Conservation (phyloP, 108 stramenopile species). For the Asterionellopsis glacialis region DNA sequence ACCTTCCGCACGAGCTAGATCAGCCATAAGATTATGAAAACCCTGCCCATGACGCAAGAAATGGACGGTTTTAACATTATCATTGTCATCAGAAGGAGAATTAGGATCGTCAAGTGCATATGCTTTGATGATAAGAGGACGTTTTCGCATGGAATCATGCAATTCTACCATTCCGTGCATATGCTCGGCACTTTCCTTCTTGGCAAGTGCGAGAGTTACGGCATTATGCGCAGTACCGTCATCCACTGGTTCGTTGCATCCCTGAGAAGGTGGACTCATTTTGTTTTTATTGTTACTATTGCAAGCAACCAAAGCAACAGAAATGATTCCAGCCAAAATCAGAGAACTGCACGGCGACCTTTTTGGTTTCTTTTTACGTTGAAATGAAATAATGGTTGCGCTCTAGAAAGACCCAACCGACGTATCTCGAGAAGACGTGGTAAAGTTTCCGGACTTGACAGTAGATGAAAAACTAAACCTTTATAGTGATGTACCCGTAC, state of each 20-base stretch:
- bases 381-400: too few relatives aligned
- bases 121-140: slow-evolving; percentile 30
- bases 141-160: slow-evolving; percentile 10
- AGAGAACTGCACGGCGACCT: too few relatives aligned
- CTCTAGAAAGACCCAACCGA: too few relatives aligned
- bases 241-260: background rate
- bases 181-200: slow-evolving; percentile 36
- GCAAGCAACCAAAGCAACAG: too few relatives aligned
- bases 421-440: too few relatives aligned
- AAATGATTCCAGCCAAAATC: too few relatives aligned
- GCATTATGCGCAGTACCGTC: background rate
- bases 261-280: too few relatives aligned
- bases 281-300: too few relatives aligned
- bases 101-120: slow-evolving; percentile 37
- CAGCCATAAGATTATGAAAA: slow-evolving; percentile 55
- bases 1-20: slow-evolving; percentile 44
- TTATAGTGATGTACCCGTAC: too few relatives aligned
- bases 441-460: too few relatives aligned
- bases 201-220: slow-evolving; percentile 17
- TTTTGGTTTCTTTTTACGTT: too few relatives aligned
- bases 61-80: slow-evolving; percentile 18
- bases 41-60: slow-evolving; percentile 31
- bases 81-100: slow-evolving; percentile 2
- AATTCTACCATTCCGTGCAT: slow-evolving; percentile 36
- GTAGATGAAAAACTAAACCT: too few relatives aligned